Base-by-base conservation (phyloP, 768 basidiomycete genomes). In the Tricholoma terreum region DNA sequence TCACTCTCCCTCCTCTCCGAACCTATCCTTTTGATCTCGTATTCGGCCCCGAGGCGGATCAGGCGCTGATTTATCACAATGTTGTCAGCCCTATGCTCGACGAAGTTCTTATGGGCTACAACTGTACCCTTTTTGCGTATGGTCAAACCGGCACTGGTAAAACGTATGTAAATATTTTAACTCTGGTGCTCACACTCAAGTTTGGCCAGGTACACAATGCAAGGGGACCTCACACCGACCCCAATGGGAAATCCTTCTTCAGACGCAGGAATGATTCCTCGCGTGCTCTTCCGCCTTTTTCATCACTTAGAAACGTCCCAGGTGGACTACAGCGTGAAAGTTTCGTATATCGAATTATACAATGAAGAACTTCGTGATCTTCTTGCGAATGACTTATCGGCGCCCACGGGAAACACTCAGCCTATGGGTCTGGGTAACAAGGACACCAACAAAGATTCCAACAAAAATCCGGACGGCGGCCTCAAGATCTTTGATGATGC, bases 131-230 rank as follows among this genome's bases (percentile, higher is more conserved):
- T 19, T 98, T 98, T 73, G 95, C 95, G 4, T 99, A 99, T 68
- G 97, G 97, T 1, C 97, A 98, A 71, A 98, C 97, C 0, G 97
- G 97, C 0, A 98, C 97, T 0, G 97, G 97, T 19, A 99, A 99
- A 77, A 98, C 97, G 93, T 97, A 69, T 64, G 92, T 77, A 3
- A 14, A 34, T 33, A 8, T 43, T n/a, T 50, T 51, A 31, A 30
- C 46, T 24, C n/a, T 40, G 51, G 17, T 56, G 19, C 48, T 15
- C 15, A 50, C 50, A 55, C 31, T 52, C 21, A 61, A 52, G 22
- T 50, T 36, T 22, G 11, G 36, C 14, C 53, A 91, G 87, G 43
- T 90, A 94, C 67, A 99, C 97, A 3, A 99, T 98, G 97, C 94
- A 98, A 73, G 97, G 97, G 14, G 94, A 99, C 68, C 75, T 97